Evolutionary conservation across 768 basidiomycete species (phyloP).

Genomic region (Holtermanniella nyarrowii): DNA sequence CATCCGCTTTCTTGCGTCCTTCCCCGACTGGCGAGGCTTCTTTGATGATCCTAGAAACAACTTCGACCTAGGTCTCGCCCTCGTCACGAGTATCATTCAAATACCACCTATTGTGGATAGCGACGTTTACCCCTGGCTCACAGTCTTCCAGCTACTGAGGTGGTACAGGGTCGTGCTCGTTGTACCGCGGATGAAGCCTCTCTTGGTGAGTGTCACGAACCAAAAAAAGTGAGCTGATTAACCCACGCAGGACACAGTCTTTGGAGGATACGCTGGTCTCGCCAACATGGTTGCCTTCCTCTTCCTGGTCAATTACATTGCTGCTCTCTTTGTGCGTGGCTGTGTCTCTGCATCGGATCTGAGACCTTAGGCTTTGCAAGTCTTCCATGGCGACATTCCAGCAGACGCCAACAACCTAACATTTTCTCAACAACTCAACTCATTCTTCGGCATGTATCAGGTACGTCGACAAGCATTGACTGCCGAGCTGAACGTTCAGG

Average conservation of each 20-base stretch:
- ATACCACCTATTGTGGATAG: slow-evolving; percentile 64
- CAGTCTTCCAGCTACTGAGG: slow-evolving; percentile 68
- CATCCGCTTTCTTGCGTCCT: slow-evolving; percentile 56
- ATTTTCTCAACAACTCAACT: slow-evolving; percentile 71
- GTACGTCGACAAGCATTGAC: slow-evolving; percentile 16
- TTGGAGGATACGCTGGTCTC: slow-evolving; percentile 84
- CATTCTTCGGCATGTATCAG: slow-evolving; percentile 74
- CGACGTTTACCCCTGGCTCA: slow-evolving; percentile 73
- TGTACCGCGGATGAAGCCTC: slow-evolving; percentile 77
- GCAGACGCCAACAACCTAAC: slow-evolving; percentile 48
- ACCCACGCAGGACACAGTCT: slow-evolving; percentile 59
- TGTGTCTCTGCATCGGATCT: neutral
- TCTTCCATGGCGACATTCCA: slow-evolving; percentile 71
- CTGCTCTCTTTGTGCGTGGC: slow-evolving; percentile 55
- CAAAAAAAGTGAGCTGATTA: neutral
- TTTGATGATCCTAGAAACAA: slow-evolving; percentile 53
- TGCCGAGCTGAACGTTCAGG: slow-evolving; percentile 42
- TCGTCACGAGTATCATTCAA: slow-evolving; percentile 68
- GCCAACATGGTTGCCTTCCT: slow-evolving; percentile 87
- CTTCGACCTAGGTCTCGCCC: slow-evolving; percentile 65
- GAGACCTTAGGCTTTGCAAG: slow-evolving; percentile 50
- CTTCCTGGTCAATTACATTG: slow-evolving; percentile 73
- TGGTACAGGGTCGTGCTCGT: slow-evolving; percentile 89
- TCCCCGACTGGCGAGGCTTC: slow-evolving; percentile 77
- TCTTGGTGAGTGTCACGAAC: slow-evolving; percentile 52